Evolutionary conservation across 2,329 filamentous ascomycete genomes (phyloP).

Genomic region (Stachybotrys chartarum): DNA sequence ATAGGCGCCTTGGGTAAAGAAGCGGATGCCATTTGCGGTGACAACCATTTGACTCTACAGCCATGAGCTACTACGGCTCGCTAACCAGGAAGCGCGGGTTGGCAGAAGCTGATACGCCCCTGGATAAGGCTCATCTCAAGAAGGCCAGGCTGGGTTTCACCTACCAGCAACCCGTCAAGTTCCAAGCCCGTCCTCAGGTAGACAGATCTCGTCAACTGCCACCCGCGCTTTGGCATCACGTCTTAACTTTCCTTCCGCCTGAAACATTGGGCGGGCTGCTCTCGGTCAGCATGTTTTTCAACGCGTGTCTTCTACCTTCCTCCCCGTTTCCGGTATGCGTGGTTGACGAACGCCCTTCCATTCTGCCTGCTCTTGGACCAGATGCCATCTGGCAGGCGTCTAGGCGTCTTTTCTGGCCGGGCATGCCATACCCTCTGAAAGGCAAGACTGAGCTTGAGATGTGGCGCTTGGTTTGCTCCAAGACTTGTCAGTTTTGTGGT

Average conservation of each 20-base stretch:
- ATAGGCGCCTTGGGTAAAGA: too few relatives aligned
- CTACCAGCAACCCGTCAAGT: background rate
- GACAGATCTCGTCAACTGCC: slow-evolving; percentile 32
- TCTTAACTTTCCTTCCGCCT: slow-evolving; percentile 62
- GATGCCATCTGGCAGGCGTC: slow-evolving; percentile 66
- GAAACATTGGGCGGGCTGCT: slow-evolving; percentile 57
- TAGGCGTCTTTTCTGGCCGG: slow-evolving; percentile 56
- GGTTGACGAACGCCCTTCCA: background rate
- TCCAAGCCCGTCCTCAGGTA: slow-evolving; percentile 6
- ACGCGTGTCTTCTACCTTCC: slow-evolving; percentile 24
- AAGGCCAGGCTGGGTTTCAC: background rate
- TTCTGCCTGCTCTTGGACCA: slow-evolving; percentile 28
- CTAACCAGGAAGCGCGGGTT: background rate
- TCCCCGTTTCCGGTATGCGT: background rate
- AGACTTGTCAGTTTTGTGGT: slow-evolving; percentile 61
- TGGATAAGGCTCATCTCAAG: background rate
- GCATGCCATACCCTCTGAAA: slow-evolving; percentile 61
- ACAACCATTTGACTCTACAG: background rate
- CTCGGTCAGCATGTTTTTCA: slow-evolving; percentile 60
- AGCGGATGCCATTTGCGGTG: too few relatives aligned
- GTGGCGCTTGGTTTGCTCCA: slow-evolving; percentile 63
- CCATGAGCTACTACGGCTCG: background rate
- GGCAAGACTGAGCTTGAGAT: slow-evolving; percentile 64
- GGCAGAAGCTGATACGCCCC: background rate
- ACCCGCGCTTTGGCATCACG: slow-evolving; percentile 60